phyloP scores from a whole-genome alignment of 2,329 filamentous ascomycete genomes.

The Sarocladium oryzae region DNA sequence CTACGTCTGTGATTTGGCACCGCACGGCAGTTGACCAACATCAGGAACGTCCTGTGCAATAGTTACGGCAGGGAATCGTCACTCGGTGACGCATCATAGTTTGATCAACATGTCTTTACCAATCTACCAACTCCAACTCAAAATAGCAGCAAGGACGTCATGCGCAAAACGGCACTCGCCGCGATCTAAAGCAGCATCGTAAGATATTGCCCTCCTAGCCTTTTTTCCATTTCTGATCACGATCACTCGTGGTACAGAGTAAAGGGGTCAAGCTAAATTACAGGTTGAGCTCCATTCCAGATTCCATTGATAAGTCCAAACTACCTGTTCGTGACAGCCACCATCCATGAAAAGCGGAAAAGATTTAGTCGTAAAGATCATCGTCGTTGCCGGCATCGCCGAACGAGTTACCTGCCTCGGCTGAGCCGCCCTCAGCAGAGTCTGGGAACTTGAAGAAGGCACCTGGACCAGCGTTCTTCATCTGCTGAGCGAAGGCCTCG shows the following conservation, averaged over 20 bases:
- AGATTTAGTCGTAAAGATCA: constrained; percentile 84
- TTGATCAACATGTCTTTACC: constrained; percentile 8
- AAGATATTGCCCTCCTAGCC: not conserved
- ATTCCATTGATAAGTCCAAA: not conserved
- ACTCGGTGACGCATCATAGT: not conserved
- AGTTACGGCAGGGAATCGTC: no score
- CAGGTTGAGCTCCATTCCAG: constrained; percentile 19
- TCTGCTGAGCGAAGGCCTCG: constrained; percentile 96
- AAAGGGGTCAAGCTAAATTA: constrained; percentile 38
- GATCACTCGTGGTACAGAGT: constrained; percentile 18
- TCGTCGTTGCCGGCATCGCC: constrained; percentile 90
- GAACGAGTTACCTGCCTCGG: constrained; percentile 58
- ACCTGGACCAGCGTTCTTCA: constrained; percentile 96
- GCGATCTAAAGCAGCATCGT: not conserved
- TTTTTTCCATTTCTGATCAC: not conserved
- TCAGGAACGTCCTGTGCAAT: no score
- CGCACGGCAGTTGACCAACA: no score
- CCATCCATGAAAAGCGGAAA: not conserved
- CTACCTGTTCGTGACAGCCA: constrained; percentile 5
- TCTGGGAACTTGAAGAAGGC: constrained; percentile 97
- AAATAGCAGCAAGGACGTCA: constrained; percentile 5
- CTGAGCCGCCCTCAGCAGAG: constrained; percentile 51
- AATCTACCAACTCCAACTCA: constrained; percentile 12
- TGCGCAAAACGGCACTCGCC: not conserved
- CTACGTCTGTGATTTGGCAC: no score